Evolutionary conservation across 805 yeast genomes (phyloP), one percentile per base, ranked within the genome.

Genomic region (Sugiyamaella qingdaonensis): DNA sequence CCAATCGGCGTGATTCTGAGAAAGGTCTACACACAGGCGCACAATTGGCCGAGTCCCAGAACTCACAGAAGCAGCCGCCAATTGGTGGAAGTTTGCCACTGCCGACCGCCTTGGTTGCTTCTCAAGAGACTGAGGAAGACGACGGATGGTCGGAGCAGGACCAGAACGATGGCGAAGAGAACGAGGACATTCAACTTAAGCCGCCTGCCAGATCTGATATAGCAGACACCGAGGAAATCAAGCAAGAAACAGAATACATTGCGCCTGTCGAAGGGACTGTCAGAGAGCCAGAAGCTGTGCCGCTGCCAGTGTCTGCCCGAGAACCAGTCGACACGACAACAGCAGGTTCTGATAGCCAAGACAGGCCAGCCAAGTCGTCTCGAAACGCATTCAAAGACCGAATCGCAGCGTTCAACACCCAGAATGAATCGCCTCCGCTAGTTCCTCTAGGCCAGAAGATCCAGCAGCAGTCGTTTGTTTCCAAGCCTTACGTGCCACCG

Each of bases 401-500:
- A 52, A 66, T 78, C 34, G 78, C 81, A 2, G 72, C 82, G 27
- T 81, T 82, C 66, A 76, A 78, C 56, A 68, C 65, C 42, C 64
- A 65, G 10, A 54, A 57, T 10, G 67, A 76, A 2, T 69, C 75
- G 31, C 78, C 81, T 4, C 61, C 63, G 11, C 65, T 70, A 37
- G 80, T 80, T 1, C 63, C 64, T 11, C 46, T 52, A 16, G 61
- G 61, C 13, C 67, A 64, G 54, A 49, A 65, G 57, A 66, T 76
- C 51, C 58, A 73, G 65, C 61, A 69, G 34, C 77, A 76, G 54
- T 77, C 81, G 0, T 80, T 77, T 59, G 78, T 78, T 24, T 79
- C 77, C 61, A 82, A 81, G 62, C 77, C 79, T 27, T 82, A 76
- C 33, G 84, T 78, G 19, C 76, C 82, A 1, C 77, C 79, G 4